A percentile compares a stretch with the other conserved stretches of the same genome.
Conservation (phyloP, 1,284 basidiomycete genomes). For the Sporisorium graminicola region DNA sequence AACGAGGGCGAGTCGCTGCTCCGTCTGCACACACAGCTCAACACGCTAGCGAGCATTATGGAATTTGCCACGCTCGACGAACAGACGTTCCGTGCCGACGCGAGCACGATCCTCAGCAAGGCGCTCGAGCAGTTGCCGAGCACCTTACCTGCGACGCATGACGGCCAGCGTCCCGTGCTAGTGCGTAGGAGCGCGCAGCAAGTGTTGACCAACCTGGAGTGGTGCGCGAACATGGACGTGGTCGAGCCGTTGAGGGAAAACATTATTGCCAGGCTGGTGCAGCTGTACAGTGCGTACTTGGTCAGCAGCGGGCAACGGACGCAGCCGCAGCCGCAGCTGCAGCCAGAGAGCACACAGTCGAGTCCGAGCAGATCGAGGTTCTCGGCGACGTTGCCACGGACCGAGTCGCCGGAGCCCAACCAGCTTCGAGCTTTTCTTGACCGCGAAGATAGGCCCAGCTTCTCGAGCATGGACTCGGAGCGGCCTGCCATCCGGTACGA, state of each 20-base stretch:
- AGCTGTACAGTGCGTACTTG: conserved; percentile 33
- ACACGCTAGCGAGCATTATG: conserved; percentile 54
- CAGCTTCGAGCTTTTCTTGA: conserved; percentile 28
- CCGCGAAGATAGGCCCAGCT: conserved; percentile 29
- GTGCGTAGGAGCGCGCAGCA: conserved; percentile 48
- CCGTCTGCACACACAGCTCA: conserved; percentile 60
- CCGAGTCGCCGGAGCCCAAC: conserved; percentile 36
- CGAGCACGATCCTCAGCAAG: conserved; percentile 53
- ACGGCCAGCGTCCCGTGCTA: conserved; percentile 32
- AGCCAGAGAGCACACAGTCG: conserved; percentile 20
- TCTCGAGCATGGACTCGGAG: conserved; percentile 32
- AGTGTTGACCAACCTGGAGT: conserved; percentile 49
- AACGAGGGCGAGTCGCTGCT: conserved; percentile 63
- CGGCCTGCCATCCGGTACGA: conserved; percentile 28
- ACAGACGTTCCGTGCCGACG: conserved; percentile 56
- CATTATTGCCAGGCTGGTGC: conserved; percentile 36
- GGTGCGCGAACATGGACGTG: conserved; percentile 53
- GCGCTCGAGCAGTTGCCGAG: conserved; percentile 43
- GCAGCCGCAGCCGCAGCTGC: conserved; percentile 7
- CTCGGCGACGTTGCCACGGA: conserved; percentile 12
- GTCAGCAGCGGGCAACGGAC: conserved; percentile 4
- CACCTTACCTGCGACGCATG: conserved; percentile 33
- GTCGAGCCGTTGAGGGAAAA: conserved; percentile 46
- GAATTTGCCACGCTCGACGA: conserved; percentile 51
- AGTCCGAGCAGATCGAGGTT: conserved; percentile 22